A percentile compares a stretch with the other conserved stretches of the same genome.
Evolutionary conservation across 495 filamentous ascomycete genomes (phyloP).

Genomic region (Penicillium alfredii): DNA sequence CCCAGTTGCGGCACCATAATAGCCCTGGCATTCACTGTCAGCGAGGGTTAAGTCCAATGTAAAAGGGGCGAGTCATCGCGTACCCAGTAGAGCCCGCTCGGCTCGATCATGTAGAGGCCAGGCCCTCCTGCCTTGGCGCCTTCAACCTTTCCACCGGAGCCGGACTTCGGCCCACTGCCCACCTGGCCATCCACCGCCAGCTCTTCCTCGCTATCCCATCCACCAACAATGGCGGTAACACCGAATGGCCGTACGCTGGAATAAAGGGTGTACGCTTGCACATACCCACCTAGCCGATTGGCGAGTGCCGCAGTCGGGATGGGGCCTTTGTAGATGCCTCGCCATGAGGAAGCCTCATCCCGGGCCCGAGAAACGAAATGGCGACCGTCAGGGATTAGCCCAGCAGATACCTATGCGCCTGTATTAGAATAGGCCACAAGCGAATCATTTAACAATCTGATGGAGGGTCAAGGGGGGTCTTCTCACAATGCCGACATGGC

Average conservation of each 20-base stretch:
- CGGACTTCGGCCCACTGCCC: slow-evolving; percentile 66
- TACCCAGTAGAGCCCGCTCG: slow-evolving; percentile 92
- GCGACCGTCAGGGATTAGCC: slow-evolving; percentile 87
- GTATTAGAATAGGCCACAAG: neutral
- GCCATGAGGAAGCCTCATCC: slow-evolving; percentile 86
- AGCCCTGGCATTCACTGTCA: slow-evolving; percentile 53
- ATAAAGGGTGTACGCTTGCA: slow-evolving; percentile 96
- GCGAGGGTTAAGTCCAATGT: too few relatives aligned
- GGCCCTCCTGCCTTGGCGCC: slow-evolving; percentile 79
- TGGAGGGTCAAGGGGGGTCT: neutral
- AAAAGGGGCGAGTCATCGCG: slow-evolving; percentile 5
- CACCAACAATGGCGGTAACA: slow-evolving; percentile 88
- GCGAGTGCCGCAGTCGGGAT: slow-evolving; percentile 83
- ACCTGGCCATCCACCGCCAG: slow-evolving; percentile 80
- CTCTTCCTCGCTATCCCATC: slow-evolving; percentile 83
- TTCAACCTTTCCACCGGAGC: slow-evolving; percentile 72
- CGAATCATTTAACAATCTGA: neutral
- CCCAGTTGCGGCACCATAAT: slow-evolving; percentile 94
- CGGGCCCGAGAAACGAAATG: slow-evolving; percentile 92
- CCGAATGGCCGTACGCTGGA: slow-evolving; percentile 93
- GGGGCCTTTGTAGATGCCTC: slow-evolving; percentile 81
- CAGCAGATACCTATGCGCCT: slow-evolving; percentile 70
- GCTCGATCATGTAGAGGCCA: slow-evolving; percentile 96
- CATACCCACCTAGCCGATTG: slow-evolving; percentile 85
- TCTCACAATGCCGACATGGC: slow-evolving; percentile 87